phyloP scores from a whole-genome alignment of 225 moss, liverwort and hornwort genomes.

The Asterella californica region DNA sequence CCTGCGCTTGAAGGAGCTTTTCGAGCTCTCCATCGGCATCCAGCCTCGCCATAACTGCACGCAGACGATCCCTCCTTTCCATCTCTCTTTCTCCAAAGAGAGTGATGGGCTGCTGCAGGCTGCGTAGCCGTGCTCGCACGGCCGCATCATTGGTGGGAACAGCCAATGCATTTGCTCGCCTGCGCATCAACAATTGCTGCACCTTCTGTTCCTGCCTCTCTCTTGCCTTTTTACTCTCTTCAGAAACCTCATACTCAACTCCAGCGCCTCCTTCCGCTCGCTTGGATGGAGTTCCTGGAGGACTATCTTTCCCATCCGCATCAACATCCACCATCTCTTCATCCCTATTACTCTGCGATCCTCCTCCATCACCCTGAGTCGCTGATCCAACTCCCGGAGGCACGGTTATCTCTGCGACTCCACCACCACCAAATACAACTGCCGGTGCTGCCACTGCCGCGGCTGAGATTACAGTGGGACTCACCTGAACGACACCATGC shows the following conservation, averaged over 20 bases:
- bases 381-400: background rate
- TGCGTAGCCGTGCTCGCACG: slow-evolving; percentile 77
- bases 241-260: slow-evolving; percentile 73
- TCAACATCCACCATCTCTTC: slow-evolving; percentile 39
- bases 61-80: slow-evolving; percentile 95
- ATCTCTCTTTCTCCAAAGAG: slow-evolving; percentile 94
- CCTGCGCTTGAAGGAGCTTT: slow-evolving; percentile 73
- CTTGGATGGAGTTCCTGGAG: slow-evolving; percentile 29
- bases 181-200: slow-evolving; percentile 78
- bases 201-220: slow-evolving; percentile 73
- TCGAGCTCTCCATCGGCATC: slow-evolving; percentile 93
- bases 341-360: slow-evolving; percentile 16
- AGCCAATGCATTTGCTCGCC: slow-evolving; percentile 83
- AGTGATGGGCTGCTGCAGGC: slow-evolving; percentile 81
- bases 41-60: slow-evolving; percentile 89
- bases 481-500: slow-evolving; percentile 1
- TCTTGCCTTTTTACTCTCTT: slow-evolving; percentile 86
- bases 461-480: slow-evolving; percentile 26
- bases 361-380: slow-evolving; percentile 10
- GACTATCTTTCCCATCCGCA: slow-evolving; percentile 24
- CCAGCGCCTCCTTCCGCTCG: slow-evolving; percentile 23
- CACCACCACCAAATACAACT: background rate
- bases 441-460: slow-evolving; percentile 16
- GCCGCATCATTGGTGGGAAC: slow-evolving; percentile 88
- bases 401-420: too few relatives aligned